Evolutionary conservation across 106 monocot species (phyloP).

Genomic region (Cymbidium sinense): DNA sequence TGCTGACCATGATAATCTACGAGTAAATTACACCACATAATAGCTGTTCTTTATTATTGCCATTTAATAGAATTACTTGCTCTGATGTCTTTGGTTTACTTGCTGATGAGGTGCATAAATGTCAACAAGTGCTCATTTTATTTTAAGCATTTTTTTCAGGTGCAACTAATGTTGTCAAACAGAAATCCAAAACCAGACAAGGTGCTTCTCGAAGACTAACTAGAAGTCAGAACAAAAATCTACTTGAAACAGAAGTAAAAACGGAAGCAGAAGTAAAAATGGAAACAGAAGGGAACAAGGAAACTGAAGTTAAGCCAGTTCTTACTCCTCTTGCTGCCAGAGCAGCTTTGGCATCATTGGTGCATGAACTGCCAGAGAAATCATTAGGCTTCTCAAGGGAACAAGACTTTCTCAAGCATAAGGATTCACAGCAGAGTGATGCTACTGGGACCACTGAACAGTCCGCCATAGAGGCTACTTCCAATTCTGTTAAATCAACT

Average conservation of each 20-base stretch:
- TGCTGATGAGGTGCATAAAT: background rate
- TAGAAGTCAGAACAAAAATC: conserved; percentile 22
- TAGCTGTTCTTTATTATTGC: background rate
- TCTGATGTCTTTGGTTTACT: background rate
- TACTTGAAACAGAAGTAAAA: background rate
- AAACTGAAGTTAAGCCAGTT: conserved; percentile 20
- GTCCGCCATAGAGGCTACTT: background rate
- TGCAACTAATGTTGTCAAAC: background rate
- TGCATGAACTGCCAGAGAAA: conserved; percentile 34
- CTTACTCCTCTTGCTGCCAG: conserved; percentile 59
- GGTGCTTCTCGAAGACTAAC: conserved; percentile 19
- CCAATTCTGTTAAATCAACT: conserved; percentile 4
- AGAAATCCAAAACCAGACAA: conserved; percentile 1
- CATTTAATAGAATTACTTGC: background rate
- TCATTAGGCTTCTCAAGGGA: background rate
- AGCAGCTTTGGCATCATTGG: conserved; percentile 55
- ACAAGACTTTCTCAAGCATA: background rate
- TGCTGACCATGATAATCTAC: conserved; percentile 3
- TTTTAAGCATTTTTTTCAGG: background rate
- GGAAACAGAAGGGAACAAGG: background rate
- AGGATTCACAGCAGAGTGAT: conserved; percentile 3
- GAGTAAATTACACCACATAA: background rate
- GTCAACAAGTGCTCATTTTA: too few relatives aligned
- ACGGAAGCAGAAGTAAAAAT: background rate
- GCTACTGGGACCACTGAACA: conserved; percentile 4